Base-by-base conservation (phyloP, 148 eudicot genomes). In the Polygonum aviculare region DNA sequence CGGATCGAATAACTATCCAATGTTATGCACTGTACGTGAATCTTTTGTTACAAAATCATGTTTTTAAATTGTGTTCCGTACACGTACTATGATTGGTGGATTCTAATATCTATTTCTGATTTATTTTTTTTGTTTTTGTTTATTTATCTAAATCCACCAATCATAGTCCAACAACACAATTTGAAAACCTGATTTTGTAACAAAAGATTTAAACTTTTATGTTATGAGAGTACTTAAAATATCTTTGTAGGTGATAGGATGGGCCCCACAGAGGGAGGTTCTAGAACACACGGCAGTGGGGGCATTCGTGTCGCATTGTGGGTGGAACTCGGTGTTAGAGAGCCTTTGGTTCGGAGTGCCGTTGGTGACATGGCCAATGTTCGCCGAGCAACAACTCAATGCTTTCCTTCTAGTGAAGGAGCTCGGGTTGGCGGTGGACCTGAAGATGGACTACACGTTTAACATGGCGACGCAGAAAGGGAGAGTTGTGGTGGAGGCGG, bases 291-390 rank as follows among this genome's bases (percentile, higher is more conserved):
- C 36, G 60, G 81, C 84, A 35, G 71, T 74, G 15, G 80, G 84
- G 19, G 84, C 72, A 12, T 81, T 81, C 54, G 78, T 81, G 0
- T 81, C 84, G 9, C 84, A 81, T 21, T 77, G 79, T 11, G 79
- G 79, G 35, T 77, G 79, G 79, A 77, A 77, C 48, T 77, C 79
- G 14, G 49, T 72, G 67, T 16, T 81, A 3, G 84, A 81, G 75
- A 75, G 81, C 50, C 26, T 78, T 33, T 81, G 84, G 79, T 74
- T 40, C 38, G 82, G 82, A 19, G 82, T 77, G 51, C 82, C 82
- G n/a, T 47, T 80, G 11, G 79, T 69, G 39, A 50, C 75, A 14
- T 77, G 79, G 79, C 79, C 79, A 10, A 35, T 71, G 50, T 71
- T 38, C 26, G 74, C 75, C 0, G 75, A 72, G 52, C 75, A 72